These are phyloP conservation scores for Rhodamnia rubescens DNA, from an alignment of 345 rosid genomes.

Conservation along the genomic window DNA sequence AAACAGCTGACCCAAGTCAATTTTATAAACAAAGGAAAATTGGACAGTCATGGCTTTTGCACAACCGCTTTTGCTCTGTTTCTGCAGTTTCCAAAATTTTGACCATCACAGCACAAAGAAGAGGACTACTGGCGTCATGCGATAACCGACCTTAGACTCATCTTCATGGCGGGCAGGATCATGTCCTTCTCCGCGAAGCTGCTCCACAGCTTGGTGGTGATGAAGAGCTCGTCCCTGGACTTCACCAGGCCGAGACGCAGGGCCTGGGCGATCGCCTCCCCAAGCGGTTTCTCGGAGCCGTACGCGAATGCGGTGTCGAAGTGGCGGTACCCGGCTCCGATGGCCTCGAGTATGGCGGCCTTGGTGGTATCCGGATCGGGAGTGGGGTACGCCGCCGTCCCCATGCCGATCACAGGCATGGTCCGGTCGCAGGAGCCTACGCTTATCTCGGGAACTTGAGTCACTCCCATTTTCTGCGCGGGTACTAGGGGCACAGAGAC, in stretches of 20 bases:
- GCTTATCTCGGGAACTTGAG: background rate
- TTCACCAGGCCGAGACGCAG: conserved; percentile 13
- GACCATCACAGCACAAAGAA: background rate
- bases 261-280: conserved; percentile 15
- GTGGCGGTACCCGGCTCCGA: conserved; percentile 16
- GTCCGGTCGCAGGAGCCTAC: conserved; percentile 1
- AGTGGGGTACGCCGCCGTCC: background rate
- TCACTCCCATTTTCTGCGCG: background rate
- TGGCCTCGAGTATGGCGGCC: conserved; percentile 14
- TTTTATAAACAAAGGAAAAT: background rate
- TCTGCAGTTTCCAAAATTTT: background rate
- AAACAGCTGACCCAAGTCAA: background rate
- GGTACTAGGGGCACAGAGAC: background rate
- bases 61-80: background rate
- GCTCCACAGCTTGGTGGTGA: conserved; percentile 17
- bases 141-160: conserved; percentile 9
- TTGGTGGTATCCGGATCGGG: conserved; percentile 3
- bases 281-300: conserved; percentile 7
- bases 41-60: background rate
- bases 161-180: conserved; percentile 11
- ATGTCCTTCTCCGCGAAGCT: conserved; percentile 5
- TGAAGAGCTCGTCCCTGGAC: conserved; percentile 19
- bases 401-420: conserved; percentile 19
- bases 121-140: background rate
- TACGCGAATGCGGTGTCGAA: conserved; percentile 14